Evolutionary conservation across 2,329 filamentous ascomycete genomes (phyloP), one percentile per base, ranked within the genome.

Genomic region (Didymella exigua): DNA sequence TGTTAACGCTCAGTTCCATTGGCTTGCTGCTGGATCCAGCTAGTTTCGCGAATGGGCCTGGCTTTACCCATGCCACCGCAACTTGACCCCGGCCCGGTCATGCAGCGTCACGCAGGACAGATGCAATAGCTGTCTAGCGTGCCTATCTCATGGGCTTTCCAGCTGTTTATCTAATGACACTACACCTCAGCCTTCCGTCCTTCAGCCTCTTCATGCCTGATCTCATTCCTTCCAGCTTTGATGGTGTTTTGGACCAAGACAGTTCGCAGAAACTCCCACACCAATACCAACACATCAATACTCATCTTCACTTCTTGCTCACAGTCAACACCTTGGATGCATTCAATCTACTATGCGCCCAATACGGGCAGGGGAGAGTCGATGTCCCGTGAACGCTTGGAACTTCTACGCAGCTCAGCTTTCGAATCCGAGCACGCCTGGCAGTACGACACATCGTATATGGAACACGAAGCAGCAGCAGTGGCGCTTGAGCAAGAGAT

Each of bases 341-440:
- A 52, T 48, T 34, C 54, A n/a, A 44, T 43, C n/a, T 56, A 51
- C 48, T 48, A 56, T 21, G 21, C 37, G 50, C 58, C 58, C 59
- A 56, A 56, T 49, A 71, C 71, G 69, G 68, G 63, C 33, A 66
- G 57, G 10, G 53, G 62, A 30, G 61, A 63, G 26, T 29, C 66
- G 49, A 69, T 65, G 42, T 65, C 65, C 14, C 66, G 40, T 52
- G 67, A 72, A 27, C 65, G 73, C 37, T 69, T 75, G 21, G 67
- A 71, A 57, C 57, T 73, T 40, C 48, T 75, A 38, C 64, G 72
- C 49, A 74, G 72, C 56, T 74, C 71, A 5, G 72, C 72, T 45
- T 75, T 75, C 48, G 72, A 75, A 54, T 68, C 63, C 11, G 72
- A 75, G 51, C 72, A 75, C 52, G 71, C 72, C 47, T 72, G 71